Conservation (phyloP, 2,329 filamentous ascomycete genomes). For the Colletotrichum sp. region DNA sequence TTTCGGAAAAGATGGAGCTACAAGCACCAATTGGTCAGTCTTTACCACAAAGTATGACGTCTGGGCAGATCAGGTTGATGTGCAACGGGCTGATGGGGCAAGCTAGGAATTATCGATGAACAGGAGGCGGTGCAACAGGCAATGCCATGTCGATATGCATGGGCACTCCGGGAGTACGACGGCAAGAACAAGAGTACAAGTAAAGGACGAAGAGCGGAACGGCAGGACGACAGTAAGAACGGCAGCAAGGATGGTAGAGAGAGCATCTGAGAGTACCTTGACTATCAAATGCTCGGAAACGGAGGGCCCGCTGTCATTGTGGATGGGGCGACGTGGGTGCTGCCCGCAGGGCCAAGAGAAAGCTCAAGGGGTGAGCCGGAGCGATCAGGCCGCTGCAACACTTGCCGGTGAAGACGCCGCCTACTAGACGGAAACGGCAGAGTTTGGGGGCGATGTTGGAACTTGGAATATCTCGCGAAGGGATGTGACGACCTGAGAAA, state of each 20-base stretch:
- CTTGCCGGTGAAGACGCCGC: background rate
- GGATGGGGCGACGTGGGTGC: constrained; percentile 4
- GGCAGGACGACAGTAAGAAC: background rate
- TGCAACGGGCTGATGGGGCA: constrained; percentile 7
- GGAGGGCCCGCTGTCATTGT: background rate
- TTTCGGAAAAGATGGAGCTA: background rate
- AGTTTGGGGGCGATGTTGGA: background rate
- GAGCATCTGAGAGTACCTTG: background rate
- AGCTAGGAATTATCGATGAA: background rate
- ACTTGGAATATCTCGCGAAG: background rate
- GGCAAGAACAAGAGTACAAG: background rate
- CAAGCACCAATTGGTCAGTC: background rate
- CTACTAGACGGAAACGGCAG: background rate
- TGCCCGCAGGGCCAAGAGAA: background rate
- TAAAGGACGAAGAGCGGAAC: background rate
- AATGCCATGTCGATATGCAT: background rate
- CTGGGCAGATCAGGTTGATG: background rate
- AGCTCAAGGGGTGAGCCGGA: background rate
- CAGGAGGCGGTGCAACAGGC: background rate
- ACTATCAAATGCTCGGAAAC: background rate
- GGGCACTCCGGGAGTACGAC: background rate
- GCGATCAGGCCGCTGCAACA: background rate
- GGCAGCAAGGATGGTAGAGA: background rate
- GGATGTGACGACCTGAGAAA: background rate
- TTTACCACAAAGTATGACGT: background rate